Evolutionary conservation across 441 rosid species (phyloP).

Genomic region (Croton laevigatus): DNA sequence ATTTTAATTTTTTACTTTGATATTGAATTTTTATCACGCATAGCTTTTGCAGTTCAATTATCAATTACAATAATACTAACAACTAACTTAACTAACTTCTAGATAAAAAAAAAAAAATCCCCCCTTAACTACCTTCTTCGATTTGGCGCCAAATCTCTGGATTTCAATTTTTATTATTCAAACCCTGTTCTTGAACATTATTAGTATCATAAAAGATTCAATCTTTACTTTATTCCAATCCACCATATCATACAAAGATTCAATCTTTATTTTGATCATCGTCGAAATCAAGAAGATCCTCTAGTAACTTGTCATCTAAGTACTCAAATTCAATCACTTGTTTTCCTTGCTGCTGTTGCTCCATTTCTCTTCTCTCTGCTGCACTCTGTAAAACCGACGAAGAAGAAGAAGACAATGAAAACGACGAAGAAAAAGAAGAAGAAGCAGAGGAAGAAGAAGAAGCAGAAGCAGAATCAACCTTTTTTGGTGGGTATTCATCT

Average conservation of each 20-base stretch:
- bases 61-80: too few relatives aligned
- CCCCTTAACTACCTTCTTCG: background rate
- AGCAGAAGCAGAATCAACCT: conserved; percentile 24
- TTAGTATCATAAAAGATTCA: conserved; percentile 8
- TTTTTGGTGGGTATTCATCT: conserved; percentile 26
- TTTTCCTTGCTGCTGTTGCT: conserved; percentile 28
- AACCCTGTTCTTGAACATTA: background rate
- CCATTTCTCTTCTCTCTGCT: conserved; percentile 14
- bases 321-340: conserved; percentile 68
- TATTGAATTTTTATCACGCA: too few relatives aligned
- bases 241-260: background rate
- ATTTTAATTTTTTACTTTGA: too few relatives aligned
- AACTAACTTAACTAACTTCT: background rate
- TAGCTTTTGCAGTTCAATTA: too few relatives aligned
- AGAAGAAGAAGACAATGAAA: conserved; percentile 22
- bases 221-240: conserved; percentile 7
- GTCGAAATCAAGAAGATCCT: conserved; percentile 68
- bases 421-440: background rate
- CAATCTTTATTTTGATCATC: conserved; percentile 22
- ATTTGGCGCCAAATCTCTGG: background rate
- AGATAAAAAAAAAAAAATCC: too few relatives aligned
- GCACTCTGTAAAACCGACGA: conserved; percentile 21
- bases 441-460: conserved; percentile 7
- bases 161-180: background rate
- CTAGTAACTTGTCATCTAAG: conserved; percentile 63